Evolutionary conservation across 805 yeast genomes (phyloP), one percentile per base, ranked within the genome.

Genomic region (Candida sonorensis): DNA sequence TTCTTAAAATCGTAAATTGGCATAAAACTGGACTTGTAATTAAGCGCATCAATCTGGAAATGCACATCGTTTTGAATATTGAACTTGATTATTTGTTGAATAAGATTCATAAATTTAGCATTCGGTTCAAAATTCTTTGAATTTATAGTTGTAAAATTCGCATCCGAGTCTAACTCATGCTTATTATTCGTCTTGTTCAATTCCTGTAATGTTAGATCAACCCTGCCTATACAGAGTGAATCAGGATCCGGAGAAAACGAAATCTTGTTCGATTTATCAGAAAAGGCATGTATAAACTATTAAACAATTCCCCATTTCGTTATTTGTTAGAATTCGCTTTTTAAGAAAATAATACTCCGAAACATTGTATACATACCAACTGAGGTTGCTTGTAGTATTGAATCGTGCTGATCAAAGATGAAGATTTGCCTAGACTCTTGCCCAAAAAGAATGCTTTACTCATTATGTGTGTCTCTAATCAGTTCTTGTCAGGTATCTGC

Each of bases 1-100:
- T 67, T 72, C 37, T 92, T 64, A 39, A 78, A 64, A 50, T 83
- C 94, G 43, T 72, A 79, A 27, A 84, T 70, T 7, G 87, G 85
- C 79, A 81, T 72, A 51, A 59, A 76, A 0, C 69, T 58, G 14
- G 61, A 61, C 10, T 70, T 70, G 41, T 69, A 71, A 23, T 65
- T 64, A 4, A 72, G 63, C 1, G 81, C 75, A 37, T 77, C 83
- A 48, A 75, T 52, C 17, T 66, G 62, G 46, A 69, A 77, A 1
- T 75, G 51, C 41, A 71, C 69, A 50, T 77, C 84, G 10, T 67
- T 38, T 16, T 55, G 51, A 6, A 60, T 51, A 10, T 47, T 38
- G 13, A 45, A 34, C 0, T 32, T 17, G 4, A 60, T 39, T 12
- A 53, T 32, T 4, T 37, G 30, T 16, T 54, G 57, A 4, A 63